A percentile compares a stretch with the other conserved stretches of the same genome.
Evolutionary conservation across 257 asterid species (phyloP).

Genomic region (Salvia miltiorrhiza): DNA sequence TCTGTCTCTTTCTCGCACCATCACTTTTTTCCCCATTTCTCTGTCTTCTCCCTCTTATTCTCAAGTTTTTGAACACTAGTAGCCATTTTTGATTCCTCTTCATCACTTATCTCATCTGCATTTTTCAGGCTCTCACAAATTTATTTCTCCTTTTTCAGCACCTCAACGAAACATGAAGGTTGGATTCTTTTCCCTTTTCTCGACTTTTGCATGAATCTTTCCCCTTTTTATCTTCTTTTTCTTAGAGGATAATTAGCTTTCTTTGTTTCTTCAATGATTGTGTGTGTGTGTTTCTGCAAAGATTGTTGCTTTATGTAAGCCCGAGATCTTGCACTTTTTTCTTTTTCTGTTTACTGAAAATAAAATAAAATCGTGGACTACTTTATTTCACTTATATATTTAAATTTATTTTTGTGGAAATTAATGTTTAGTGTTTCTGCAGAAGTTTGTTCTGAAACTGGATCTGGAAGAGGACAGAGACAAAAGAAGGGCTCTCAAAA

Average conservation of each 20-base stretch:
- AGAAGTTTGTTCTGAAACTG: conserved; percentile 56
- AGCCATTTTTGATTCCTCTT: conserved; percentile 1
- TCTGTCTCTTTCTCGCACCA: conserved; percentile 25
- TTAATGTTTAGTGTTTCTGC: not conserved
- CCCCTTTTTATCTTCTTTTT: not conserved
- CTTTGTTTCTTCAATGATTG: not conserved
- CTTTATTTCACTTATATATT: too few relatives aligned
- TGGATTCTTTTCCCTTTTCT: not conserved
- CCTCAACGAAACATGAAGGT: conserved; percentile 35
- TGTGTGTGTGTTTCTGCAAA: not conserved
- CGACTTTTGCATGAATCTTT: not conserved
- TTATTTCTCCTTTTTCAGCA: not conserved
- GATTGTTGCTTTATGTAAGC: conserved; percentile 10
- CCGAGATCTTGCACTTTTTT: conserved; percentile 15
- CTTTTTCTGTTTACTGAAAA: not conserved
- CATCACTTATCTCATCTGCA: conserved; percentile 17
- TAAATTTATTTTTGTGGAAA: too few relatives aligned
- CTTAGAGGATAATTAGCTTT: too few relatives aligned
- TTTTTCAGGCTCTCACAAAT: conserved; percentile 21
- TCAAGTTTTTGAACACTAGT: conserved; percentile 1
- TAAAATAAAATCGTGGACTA: too few relatives aligned
- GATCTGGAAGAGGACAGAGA: conserved; percentile 51
- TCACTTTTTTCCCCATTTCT: conserved; percentile 15
- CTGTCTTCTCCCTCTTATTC: conserved; percentile 6
- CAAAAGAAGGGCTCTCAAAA: conserved; percentile 61